Evolutionary conservation across 2,329 filamentous ascomycete species (phyloP), one percentile per base, ranked within the genome.

Genomic region (Arthrobotrys megalospora): DNA sequence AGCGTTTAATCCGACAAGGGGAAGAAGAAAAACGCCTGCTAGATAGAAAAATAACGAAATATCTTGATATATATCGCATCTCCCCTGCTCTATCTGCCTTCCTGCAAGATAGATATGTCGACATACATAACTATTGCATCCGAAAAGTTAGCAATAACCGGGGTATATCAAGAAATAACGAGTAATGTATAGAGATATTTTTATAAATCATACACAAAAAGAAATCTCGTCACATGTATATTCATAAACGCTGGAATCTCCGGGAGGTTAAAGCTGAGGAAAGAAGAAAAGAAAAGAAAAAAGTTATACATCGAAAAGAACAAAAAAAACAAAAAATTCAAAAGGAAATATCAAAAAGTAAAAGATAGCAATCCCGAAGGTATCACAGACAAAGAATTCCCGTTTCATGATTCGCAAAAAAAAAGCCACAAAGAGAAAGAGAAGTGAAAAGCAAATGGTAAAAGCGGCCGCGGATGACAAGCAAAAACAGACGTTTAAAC

Each of bases 321-420:
- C n/a, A 28, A 32, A 82, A 73, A 63, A 67, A 79, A 72, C n/a
- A 82, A 73, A 63, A 67, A 79, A 72, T 76, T 55, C 67, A 79
- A 80, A 77, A 62, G 65, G 79, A 73, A 82, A 38, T 53, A 58
- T 41, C 7, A 16, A 41, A 41, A 5, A 5, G 2, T n/a, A 43
- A 43, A 24, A 41, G 19, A 3, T 28, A 24, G 8, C 19, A 43
- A 81, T 80, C 80, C 82, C 81, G 78, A 81, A 80, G 82, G 81
- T 80, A 83, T 83, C 81, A 79, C 68, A 82, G 81, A 58, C 36
- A 65, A 53, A 36, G 63, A 72, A 82, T 83, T 82, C 43, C 82
- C 83, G 82, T 84, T 83, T 82, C 83, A 84, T 84, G 84, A 84
- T 84, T 82, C 83, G 28, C 41, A 64, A 65, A 60, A 34, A 48